Evolutionary conservation across 169 alveolate genomes (phyloP), one percentile per base, ranked within the genome.

Genomic region (Plasmodium reichenowi): DNA sequence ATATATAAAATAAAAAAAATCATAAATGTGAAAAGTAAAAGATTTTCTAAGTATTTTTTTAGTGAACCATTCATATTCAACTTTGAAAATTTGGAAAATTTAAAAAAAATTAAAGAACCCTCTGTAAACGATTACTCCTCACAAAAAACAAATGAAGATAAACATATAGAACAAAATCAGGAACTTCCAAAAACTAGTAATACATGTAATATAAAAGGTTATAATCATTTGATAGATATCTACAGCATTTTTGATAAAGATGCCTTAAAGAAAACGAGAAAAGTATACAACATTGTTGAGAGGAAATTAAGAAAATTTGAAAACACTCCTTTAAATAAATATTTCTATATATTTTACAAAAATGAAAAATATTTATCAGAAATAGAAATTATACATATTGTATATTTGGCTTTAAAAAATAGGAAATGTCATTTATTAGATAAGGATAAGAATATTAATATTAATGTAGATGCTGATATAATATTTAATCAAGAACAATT

Each of bases 21-120:
- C 15, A 63, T 76, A 13, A 20, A 32, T 26, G 68, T 22, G 26
- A 62, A 70, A n/a, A 58, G 83, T 48, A 60, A 68, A 68, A 67
- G 58, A 13, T 56, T 72, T 47, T 83, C 72, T 3, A 48, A 24
- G 15, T 50, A 58, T 32, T 47, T 24, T 12, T 45, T 45, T 32
- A 56, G 22, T 32, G 91, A 83, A 17, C 17, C 15, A 48, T 83
- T 83, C 63, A 83, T 83, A 50, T 83, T 83, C 59, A 83, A 83
- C 20, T 83, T 83, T 63, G 91, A 83, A 67, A 72, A 83, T 45
- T 38, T 83, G n/a, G 91, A 83, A 68, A 68, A 67, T 52, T 83
- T 83, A 83, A 83, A 83, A 48, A 83, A 83, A 63, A 13, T 83
- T 22, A 83, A 83, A 54, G 66, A 68, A 10, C 10, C 62, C 45